Evolutionary conservation across 495 filamentous ascomycete genomes (phyloP).

Genomic region (Opeltia flavorubescens): DNA sequence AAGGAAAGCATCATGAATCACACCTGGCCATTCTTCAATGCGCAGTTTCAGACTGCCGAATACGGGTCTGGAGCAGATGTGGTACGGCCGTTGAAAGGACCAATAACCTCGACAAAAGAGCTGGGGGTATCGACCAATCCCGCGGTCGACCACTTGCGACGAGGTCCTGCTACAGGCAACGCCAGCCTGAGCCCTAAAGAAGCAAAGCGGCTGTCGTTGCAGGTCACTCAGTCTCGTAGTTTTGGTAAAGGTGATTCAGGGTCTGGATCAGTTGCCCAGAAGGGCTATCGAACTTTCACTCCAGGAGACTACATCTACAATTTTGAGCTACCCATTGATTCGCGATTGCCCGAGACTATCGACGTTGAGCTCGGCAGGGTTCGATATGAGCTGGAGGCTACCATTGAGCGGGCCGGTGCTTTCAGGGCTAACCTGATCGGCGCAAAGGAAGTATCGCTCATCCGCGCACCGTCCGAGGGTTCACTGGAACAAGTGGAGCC

Average conservation of each 20-base stretch:
- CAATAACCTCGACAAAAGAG: constrained; percentile 35
- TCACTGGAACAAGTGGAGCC: constrained; percentile 90
- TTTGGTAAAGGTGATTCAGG: constrained; percentile 67
- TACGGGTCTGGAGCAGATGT: constrained; percentile 52
- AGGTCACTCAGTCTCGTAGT: constrained; percentile 69
- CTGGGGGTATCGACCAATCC: constrained; percentile 20
- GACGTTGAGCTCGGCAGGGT: constrained; percentile 80
- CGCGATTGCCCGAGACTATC: constrained; percentile 81
- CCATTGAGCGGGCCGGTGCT: constrained; percentile 77
- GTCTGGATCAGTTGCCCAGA: constrained; percentile 53
- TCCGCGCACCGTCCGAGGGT: constrained; percentile 79
- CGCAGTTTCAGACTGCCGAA: constrained; percentile 45
- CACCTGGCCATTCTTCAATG: constrained; percentile 73
- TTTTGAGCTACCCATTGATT: constrained; percentile 90
- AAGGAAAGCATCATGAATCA: constrained; percentile 64
- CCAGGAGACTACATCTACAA: constrained; percentile 89
- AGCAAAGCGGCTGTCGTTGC: constrained; percentile 56
- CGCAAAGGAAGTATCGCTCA: constrained; percentile 67
- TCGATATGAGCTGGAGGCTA: constrained; percentile 76
- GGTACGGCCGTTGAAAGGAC: constrained; percentile 32
- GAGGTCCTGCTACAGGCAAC: constrained; percentile 16
- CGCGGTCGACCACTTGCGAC: constrained; percentile 21
- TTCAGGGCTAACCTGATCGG: constrained; percentile 87
- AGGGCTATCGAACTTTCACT: constrained; percentile 78
- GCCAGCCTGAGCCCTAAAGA: constrained; percentile 20